These are phyloP conservation scores for Ophiosphaerella korrae DNA, from an alignment of 2,329 filamentous ascomycete genomes.

Conservation along the genomic window DNA sequence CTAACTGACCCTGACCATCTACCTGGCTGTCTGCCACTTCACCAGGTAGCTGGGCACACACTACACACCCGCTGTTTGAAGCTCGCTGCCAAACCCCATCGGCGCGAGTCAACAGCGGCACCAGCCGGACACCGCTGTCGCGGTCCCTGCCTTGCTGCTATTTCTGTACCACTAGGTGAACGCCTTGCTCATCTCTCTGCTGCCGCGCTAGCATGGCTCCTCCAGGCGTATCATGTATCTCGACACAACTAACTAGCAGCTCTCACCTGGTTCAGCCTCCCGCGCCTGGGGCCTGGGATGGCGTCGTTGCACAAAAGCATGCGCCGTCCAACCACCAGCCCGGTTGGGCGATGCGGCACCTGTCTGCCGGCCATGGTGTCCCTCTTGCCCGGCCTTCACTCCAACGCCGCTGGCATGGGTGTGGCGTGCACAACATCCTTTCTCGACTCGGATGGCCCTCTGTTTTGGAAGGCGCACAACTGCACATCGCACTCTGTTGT, in stretches of 20 bases:
- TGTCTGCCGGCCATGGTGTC: conserved; percentile 35
- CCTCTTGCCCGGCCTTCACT: conserved; percentile 26
- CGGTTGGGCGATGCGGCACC: conserved; percentile 41
- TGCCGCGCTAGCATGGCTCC: conserved; percentile 30
- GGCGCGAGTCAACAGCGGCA: conserved; percentile 18
- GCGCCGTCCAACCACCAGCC: conserved; percentile 37
- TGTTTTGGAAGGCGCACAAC: conserved; percentile 13
- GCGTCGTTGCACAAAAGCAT: conserved; percentile 27
- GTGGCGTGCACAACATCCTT: conserved; percentile 30
- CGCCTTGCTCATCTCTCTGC: conserved; percentile 32
- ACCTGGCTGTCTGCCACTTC: too few relatives aligned
- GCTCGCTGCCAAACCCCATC: conserved; percentile 7
- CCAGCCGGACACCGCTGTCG: too few relatives aligned
- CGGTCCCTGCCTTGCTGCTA: conserved; percentile 10
- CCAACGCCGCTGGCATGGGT: conserved; percentile 35
- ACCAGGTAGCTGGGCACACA: too few relatives aligned
- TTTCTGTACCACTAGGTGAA: conserved; percentile 31
- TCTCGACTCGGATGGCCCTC: conserved; percentile 32
- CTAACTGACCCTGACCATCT: too few relatives aligned
- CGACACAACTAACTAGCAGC: conserved; percentile 27
- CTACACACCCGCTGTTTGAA: conserved; percentile 26
- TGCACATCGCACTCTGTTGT: conserved; percentile 9
- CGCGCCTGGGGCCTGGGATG: conserved; percentile 36
- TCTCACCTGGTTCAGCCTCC: conserved; percentile 8
- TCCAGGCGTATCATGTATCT: background rate